Conservation (phyloP, 2,329 filamentous ascomycete genomes). For the Hymenoscyphus fructigenus region DNA sequence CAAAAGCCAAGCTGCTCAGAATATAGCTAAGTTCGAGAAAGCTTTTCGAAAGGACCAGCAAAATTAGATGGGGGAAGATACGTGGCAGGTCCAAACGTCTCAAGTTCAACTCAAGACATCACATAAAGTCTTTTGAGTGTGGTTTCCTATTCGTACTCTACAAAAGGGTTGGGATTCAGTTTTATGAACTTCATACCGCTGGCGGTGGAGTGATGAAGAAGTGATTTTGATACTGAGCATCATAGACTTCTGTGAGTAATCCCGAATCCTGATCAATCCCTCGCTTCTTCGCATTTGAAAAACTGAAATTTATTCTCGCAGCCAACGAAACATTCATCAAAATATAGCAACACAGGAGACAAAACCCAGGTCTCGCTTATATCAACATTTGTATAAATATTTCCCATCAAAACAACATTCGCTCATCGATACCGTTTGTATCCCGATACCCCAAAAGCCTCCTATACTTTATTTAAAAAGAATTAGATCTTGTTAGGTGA, state of each 20-base stretch:
- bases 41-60: not conserved
- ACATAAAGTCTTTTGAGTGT: too few species aligned
- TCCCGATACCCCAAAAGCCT: too few species aligned
- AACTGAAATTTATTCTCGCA: not conserved
- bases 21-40: not conserved
- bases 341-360: not conserved
- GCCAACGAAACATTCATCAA: not conserved
- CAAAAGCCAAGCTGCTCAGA: not conserved
- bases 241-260: not conserved
- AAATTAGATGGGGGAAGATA: too few species aligned
- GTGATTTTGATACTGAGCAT: not conserved
- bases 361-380: not conserved
- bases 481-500: too few species aligned
- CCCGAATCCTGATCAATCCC: too few species aligned
- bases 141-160: too few species aligned
- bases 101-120: too few species aligned
- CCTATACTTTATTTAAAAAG: too few species aligned
- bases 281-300: not conserved
- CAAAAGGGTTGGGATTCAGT: too few species aligned
- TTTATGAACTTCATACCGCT: too few species aligned
- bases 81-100: too few species aligned
- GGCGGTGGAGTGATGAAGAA: not conserved
- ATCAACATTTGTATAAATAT: not conserved
- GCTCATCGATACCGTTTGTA: not conserved
- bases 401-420: not conserved